A percentile compares a stretch with the other conserved stretches of the same genome.
These are phyloP conservation scores for Aspergillus pseudotamarii DNA, from an alignment of 2,329 filamentous ascomycete genomes.

Conservation along the genomic window DNA sequence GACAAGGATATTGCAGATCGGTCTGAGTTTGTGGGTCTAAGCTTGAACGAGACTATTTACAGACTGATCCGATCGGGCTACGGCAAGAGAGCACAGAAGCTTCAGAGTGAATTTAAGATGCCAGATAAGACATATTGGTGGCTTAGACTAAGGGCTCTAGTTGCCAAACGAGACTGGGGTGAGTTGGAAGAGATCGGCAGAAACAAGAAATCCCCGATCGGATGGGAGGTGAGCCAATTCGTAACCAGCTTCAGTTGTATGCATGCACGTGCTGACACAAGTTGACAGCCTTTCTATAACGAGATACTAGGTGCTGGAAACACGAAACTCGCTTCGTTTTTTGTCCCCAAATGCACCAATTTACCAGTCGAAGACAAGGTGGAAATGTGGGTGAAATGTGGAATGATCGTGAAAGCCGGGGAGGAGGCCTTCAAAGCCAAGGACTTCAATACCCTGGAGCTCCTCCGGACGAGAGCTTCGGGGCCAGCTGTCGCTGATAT, in stretches of 20 bases:
- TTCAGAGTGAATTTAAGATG: constrained; percentile 90
- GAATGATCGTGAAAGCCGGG: constrained; percentile 82
- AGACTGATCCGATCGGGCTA: constrained; percentile 82
- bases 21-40: constrained; percentile 73
- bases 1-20: constrained; percentile 75
- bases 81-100: constrained; percentile 79
- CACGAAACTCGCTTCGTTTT: constrained; percentile 77
- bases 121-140: constrained; percentile 90
- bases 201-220: constrained; percentile 83
- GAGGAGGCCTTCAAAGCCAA: constrained; percentile 86
- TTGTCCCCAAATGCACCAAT: constrained; percentile 83
- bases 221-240: constrained; percentile 76
- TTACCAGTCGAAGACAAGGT: constrained; percentile 71
- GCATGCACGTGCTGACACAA: constrained; percentile 31
- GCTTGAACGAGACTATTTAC: constrained; percentile 89
- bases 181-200: constrained; percentile 83
- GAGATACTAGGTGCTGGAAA: constrained; percentile 87
- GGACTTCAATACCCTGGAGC: constrained; percentile 74
- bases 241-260: constrained; percentile 12
- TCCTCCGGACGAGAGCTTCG: constrained; percentile 73
- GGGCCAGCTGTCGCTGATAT: constrained; percentile 74
- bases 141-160: constrained; percentile 80
- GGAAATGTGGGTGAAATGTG: constrained; percentile 96
- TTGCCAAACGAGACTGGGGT: constrained; percentile 87
- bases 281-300: constrained; percentile 82